Conservation (phyloP, 202 grass and related monocot species). For the Carex arenaria region DNA sequence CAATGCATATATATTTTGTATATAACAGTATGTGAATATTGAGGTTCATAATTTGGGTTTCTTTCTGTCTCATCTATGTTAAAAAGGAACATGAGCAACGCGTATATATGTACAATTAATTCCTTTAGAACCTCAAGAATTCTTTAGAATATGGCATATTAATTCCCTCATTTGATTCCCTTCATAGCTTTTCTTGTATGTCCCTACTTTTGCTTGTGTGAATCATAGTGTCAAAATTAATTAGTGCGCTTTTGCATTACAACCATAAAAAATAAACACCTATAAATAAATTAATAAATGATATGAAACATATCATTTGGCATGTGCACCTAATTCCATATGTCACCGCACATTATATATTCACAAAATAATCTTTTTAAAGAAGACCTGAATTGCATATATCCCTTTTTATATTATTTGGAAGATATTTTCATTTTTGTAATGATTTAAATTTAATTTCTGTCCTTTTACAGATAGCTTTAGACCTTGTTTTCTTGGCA, state of each 20-base stretch:
- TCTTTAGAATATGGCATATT: background rate
- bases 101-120: background rate
- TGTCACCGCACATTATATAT: background rate
- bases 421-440: background rate
- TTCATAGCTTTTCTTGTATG: background rate
- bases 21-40: background rate
- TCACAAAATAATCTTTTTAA: background rate
- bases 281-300: background rate
- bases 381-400: background rate
- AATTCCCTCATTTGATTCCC: background rate
- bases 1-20: background rate
- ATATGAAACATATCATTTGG: background rate
- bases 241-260: conserved; percentile 3
- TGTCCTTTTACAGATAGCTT: conserved; percentile 39
- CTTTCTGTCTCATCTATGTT: background rate
- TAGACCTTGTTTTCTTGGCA: conserved; percentile 71
- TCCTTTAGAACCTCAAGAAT: background rate
- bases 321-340: background rate
- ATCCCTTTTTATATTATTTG: no score
- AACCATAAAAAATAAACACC: background rate
- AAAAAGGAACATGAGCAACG: conserved; percentile 10
- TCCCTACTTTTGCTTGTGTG: background rate
- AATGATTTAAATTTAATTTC: background rate
- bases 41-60: background rate
- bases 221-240: background rate